Conservation (phyloP, 192 early-diverging fungal genomes). For the Jimgerdemannia flammicorona region DNA sequence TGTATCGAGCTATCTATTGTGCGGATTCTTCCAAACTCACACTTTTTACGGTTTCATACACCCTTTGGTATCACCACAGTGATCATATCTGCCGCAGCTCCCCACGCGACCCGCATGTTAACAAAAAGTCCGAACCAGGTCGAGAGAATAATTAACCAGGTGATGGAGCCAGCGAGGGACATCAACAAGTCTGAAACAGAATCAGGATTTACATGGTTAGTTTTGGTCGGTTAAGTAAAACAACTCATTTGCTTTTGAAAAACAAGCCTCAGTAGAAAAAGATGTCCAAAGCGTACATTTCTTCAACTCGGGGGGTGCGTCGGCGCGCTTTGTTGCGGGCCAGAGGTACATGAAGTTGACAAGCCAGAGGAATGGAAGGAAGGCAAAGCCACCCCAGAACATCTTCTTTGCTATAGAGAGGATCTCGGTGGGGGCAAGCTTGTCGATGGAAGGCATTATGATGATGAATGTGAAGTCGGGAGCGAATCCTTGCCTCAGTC, state of each 20-base stretch:
- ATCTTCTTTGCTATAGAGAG: slow-evolving; percentile 47
- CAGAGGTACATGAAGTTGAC: slow-evolving; percentile 68
- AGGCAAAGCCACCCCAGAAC: slow-evolving; percentile 50
- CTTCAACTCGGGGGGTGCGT: slow-evolving; percentile 43
- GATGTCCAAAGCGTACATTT: slow-evolving; percentile 43
- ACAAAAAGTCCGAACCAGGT: slow-evolving; percentile 62
- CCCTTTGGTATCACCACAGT: slow-evolving; percentile 52
- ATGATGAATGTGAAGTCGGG: no score
- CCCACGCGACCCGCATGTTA: slow-evolving; percentile 56
- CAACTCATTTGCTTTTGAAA: no score
- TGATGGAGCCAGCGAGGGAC: slow-evolving; percentile 44
- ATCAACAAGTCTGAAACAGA: slow-evolving; percentile 54
- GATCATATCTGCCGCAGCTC: slow-evolving; percentile 46
- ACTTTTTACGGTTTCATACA: slow-evolving; percentile 14
- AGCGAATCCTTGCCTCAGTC: no score
- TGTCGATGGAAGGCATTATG: slow-evolving; percentile 6
- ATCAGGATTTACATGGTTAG: background rate
- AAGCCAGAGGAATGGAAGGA: slow-evolving; percentile 68
- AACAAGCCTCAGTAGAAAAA: no score
- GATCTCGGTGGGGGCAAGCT: no score
- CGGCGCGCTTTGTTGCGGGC: slow-evolving; percentile 43
- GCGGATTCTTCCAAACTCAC: no score
- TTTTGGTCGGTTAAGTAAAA: background rate
- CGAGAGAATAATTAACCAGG: slow-evolving; percentile 44
- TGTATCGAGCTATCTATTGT: no score